A percentile compares a stretch with the other conserved stretches of the same genome.
Conservation (phyloP, 768 basidiomycete species). For the Russula compacta region DNA sequence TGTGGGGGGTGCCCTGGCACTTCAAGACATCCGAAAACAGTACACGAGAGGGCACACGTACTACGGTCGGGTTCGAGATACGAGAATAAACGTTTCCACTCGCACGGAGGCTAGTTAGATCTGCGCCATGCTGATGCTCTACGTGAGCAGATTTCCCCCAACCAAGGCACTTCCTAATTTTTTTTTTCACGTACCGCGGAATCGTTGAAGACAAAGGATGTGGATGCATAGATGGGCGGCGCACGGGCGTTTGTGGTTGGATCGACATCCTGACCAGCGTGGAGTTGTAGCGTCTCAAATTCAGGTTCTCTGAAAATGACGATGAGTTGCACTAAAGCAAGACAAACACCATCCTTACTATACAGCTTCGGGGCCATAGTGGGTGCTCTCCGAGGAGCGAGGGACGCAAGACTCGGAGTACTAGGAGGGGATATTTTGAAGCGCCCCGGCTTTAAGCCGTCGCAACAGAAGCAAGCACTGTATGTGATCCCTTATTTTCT, state of each 20-base stretch:
- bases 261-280: constrained; percentile 63
- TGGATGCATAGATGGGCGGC: constrained; percentile 67
- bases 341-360: too few species aligned
- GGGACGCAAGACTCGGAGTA: too few species aligned
- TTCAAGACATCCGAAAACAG: neutral
- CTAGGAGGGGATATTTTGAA: too few species aligned
- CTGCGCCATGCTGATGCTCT: constrained; percentile 49
- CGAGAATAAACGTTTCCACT: constrained; percentile 59
- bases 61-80: constrained; percentile 59
- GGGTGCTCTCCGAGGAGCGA: too few species aligned
- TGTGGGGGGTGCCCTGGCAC: constrained; percentile 21
- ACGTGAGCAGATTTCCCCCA: neutral
- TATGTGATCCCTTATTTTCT: too few species aligned
- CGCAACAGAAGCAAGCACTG: too few species aligned
- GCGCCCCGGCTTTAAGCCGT: too few species aligned
- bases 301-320: constrained; percentile 38
- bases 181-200: constrained; percentile 38
- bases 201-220: constrained; percentile 66
- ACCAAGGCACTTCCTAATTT: neutral
- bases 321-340: too few species aligned
- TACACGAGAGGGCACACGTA: constrained; percentile 27
- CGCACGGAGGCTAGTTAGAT: constrained; percentile 52
- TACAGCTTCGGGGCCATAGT: too few species aligned
- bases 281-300: constrained; percentile 74
- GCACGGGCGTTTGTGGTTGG: constrained; percentile 63